A percentile compares a stretch with the other conserved stretches of the same genome.
These are phyloP conservation scores for Chlamydomonas schloesseri DNA, from an alignment of 139 green algal species.

Conservation along the genomic window DNA sequence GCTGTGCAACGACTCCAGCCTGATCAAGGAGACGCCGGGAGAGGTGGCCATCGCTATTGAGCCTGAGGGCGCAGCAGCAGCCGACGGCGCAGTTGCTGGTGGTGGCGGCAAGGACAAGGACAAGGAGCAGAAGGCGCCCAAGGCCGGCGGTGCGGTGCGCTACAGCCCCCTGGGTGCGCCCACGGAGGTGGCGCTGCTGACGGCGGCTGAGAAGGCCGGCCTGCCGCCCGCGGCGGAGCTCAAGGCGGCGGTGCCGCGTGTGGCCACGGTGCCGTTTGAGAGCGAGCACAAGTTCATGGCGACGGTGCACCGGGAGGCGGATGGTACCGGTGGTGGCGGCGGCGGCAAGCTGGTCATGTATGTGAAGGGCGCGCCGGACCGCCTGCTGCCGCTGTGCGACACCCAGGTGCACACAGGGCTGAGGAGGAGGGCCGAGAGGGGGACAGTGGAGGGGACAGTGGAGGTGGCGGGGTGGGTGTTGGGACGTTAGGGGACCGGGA, in stretches of 20 bases:
- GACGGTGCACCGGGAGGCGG: constrained; percentile 31
- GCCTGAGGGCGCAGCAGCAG: no score
- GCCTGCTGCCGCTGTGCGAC: constrained; percentile 9
- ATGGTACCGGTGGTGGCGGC: background rate
- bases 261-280: constrained; percentile 54
- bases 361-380: constrained; percentile 44
- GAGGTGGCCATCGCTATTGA: no score
- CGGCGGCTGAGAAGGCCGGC: constrained; percentile 48
- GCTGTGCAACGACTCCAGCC: constrained; percentile 59
- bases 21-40: background rate
- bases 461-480: no score
- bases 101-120: no score
- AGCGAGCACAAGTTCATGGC: constrained; percentile 64
- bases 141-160: no score
- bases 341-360: constrained; percentile 12
- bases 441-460: no score
- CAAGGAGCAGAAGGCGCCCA: no score
- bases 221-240: constrained; percentile 26
- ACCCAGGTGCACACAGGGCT: background rate
- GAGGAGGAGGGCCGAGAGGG: no score
- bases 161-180: constrained; percentile 47
- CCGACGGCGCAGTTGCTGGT: no score
- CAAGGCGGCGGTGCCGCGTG: constrained; percentile 19
- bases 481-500: no score
- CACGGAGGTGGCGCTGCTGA: constrained; percentile 57